Percentiles rank a stretch among this genome's conserved stretches.
Conservation (phyloP, 2,329 filamentous ascomycete genomes). For the Didymella exigua region DNA sequence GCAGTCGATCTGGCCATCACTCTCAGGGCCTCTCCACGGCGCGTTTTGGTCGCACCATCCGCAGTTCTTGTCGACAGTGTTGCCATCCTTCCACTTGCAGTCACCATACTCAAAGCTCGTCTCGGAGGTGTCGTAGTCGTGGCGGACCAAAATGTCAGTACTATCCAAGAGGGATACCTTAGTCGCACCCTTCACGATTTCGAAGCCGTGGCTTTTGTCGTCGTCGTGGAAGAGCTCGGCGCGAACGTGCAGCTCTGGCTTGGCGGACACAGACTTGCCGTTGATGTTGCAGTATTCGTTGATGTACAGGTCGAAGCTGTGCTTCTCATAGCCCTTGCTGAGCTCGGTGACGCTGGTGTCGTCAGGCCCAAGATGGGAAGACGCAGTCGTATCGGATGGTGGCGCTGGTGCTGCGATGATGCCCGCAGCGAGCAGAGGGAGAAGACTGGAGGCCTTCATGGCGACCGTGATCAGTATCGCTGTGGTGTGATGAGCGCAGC, state of each 20-base stretch:
- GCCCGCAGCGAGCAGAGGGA: background rate
- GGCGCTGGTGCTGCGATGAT: background rate
- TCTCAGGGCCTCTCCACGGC: background rate
- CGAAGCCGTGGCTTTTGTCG: background rate
- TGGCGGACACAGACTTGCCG: background rate
- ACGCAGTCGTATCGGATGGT: background rate
- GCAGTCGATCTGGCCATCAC: background rate
- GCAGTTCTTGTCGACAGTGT: background rate
- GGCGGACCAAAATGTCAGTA: background rate
- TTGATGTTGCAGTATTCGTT: background rate
- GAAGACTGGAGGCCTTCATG: background rate
- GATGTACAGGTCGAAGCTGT: background rate
- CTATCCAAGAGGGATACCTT: background rate
- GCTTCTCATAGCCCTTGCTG: background rate
- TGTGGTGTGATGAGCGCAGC: background rate
- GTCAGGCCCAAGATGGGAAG: background rate
- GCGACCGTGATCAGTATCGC: background rate
- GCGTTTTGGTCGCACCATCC: background rate
- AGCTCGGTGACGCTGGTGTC: background rate
- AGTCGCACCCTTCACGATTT: background rate
- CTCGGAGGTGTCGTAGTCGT: background rate
- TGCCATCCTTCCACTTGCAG: background rate
- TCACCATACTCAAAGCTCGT: background rate
- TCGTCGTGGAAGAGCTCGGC: background rate
- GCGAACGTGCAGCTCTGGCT: background rate